Percentiles rank a stretch among this genome's conserved stretches.
Evolutionary conservation across 805 yeast species (phyloP).

Genomic region (Dipodascopsis tothii): DNA sequence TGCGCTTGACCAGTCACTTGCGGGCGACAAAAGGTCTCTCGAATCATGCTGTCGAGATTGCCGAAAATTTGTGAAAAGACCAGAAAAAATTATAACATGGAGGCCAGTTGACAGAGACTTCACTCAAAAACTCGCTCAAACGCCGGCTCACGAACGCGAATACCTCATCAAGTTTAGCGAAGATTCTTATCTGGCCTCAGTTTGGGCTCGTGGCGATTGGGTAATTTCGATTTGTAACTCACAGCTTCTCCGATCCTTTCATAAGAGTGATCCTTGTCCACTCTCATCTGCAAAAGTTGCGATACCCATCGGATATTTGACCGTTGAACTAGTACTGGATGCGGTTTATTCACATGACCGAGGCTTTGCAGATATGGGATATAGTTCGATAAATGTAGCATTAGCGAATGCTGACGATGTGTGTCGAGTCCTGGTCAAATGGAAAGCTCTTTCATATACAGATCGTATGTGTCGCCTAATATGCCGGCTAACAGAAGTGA

Average conservation of each 20-base stretch:
- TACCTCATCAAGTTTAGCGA: slow-evolving; percentile 15
- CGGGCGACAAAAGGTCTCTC: neutral
- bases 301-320: neutral
- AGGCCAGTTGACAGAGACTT: slow-evolving; percentile 3
- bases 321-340: slow-evolving; percentile 12
- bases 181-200: slow-evolving; percentile 11
- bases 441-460: slow-evolving; percentile 13
- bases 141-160: slow-evolving; percentile 12
- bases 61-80: slow-evolving; percentile 2
- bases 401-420: slow-evolving; percentile 6
- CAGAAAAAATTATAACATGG: slow-evolving; percentile 15
- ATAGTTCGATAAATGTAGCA: slow-evolving; percentile 7
- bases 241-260: slow-evolving; percentile 6
- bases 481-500: neutral
- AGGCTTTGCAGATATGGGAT: slow-evolving; percentile 5
- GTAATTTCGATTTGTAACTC: neutral
- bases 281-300: neutral
- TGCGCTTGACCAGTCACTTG: neutral
- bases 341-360: slow-evolving; percentile 4
- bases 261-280: slow-evolving; percentile 6
- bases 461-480: slow-evolving; percentile 5
- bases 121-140: neutral
- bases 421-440: slow-evolving; percentile 10
- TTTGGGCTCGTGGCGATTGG: slow-evolving; percentile 21
- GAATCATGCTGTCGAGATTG: neutral